Evolutionary conservation across 73 alveolate genomes (phyloP).

Genomic region (Paramecium biaurelia): DNA sequence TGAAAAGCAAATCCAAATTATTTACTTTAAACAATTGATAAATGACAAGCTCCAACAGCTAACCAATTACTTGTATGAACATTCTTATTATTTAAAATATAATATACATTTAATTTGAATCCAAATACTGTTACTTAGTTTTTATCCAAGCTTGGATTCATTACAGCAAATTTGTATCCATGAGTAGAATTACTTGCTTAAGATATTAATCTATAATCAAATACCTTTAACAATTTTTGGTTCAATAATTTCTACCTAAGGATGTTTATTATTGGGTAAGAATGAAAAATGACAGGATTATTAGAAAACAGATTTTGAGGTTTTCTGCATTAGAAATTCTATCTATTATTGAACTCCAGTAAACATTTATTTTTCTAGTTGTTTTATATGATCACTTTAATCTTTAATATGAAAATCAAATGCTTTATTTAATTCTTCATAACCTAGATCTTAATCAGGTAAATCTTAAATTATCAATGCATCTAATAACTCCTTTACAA

Average conservation of each 20-base stretch:
- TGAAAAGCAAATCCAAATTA: neutral
- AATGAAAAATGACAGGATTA: neutral
- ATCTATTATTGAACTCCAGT: neutral
- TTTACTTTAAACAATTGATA: neutral
- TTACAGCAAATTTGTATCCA: neutral
- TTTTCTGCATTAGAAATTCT: neutral
- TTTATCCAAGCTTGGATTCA: neutral
- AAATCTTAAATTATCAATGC: neutral
- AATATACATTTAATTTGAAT: neutral
- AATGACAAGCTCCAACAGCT: neutral
- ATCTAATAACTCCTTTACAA: neutral
- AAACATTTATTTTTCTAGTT: neutral
- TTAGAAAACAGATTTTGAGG: neutral
- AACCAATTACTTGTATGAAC: neutral
- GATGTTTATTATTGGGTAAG: neutral
- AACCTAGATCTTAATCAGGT: neutral
- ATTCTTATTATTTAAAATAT: neutral
- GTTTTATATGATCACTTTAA: neutral
- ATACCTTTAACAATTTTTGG: neutral
- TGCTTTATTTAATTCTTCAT: neutral
- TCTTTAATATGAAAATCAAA: neutral
- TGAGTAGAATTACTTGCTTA: neutral
- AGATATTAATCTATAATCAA: neutral
- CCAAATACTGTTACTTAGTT: neutral
- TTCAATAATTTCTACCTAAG: neutral